Evolutionary conservation across 495 filamentous ascomycete genomes (phyloP), one percentile per base, ranked within the genome.

Genomic region (Talaromyces adpressus): DNA sequence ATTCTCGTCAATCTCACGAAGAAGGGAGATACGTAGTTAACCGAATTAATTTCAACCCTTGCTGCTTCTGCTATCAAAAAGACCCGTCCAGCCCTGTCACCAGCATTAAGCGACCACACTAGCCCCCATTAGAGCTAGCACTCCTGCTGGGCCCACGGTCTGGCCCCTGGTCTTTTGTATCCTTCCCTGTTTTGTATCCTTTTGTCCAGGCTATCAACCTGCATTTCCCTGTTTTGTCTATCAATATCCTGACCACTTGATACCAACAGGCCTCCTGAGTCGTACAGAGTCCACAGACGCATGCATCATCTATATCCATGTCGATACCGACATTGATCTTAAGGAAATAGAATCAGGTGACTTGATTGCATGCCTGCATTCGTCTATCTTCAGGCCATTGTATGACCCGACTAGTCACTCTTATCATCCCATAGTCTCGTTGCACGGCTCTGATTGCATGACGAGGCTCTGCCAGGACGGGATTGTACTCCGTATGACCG

Each of bases 181-280:
- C 23, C 5, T 56, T 29, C 52, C 27, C 22, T 29, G 52, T 27
- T 25, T 29, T n/a, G n/a, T n/a, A n/a, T n/a, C n/a, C n/a, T n/a
- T n/a, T n/a, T 56, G 52, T 27, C 36, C 11, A 41, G 12, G 36
- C 36, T 41, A 16, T 16, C 36, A 41, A 41, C 12, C 1, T 29
- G 22, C 23, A 56, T 29, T 56, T 56, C 52, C 52, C 52, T 56
- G 52, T 56, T 56, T 56, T 56, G 52, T 27, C 49, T 6, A 11
- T 25, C 23, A 11, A 9, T 16, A 52, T 53, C 49, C 23, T 25
- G 18, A n/a, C 45, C 2, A 3, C 25, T 25, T 25, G 25, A 25
- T 25, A 25, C 27, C 3, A 51, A 6, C 47, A 3, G 20, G 22
- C 53, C 53, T 57, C 53, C 36, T 41, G 23, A 30, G 23, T 25